A percentile compares a stretch with the other conserved stretches of the same genome.
Conservation (phyloP, 2,329 filamentous ascomycete genomes). For the Didymella pomorum region DNA sequence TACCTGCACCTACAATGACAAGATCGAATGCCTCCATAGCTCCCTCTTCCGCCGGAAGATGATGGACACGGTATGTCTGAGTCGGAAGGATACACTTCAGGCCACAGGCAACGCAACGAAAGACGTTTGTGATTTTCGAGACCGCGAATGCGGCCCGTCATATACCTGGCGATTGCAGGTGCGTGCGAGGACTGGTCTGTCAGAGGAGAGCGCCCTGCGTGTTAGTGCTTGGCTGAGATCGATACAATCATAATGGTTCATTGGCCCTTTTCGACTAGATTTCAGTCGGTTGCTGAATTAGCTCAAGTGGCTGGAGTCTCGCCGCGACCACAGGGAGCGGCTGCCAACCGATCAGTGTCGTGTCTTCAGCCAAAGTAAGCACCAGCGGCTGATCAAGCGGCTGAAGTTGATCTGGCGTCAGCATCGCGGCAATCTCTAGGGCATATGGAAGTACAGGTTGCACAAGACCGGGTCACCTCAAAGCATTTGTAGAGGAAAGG, state of each 20-base stretch:
- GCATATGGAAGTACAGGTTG: background rate
- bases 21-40: slow-evolving; percentile 28
- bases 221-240: slow-evolving; percentile 7
- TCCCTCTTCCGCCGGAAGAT: background rate
- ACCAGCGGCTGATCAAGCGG: background rate
- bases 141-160: background rate
- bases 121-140: background rate
- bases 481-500: background rate
- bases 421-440: background rate
- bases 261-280: background rate
- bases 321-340: background rate
- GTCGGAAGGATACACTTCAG: background rate
- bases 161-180: background rate
- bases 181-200: background rate
- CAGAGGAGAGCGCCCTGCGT: background rate
- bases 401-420: background rate
- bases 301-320: slow-evolving; percentile 6
- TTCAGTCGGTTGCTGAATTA: background rate
- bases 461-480: background rate
- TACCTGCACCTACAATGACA: slow-evolving; percentile 44
- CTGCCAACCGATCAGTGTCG: background rate
- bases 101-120: background rate
- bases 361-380: slow-evolving; percentile 4
- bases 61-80: background rate
- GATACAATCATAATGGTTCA: background rate